Percentiles rank a stretch among this genome's conserved stretches.
Conservation (phyloP, 371 early-diverging fungal species). For the Apophysomyces elegans region DNA sequence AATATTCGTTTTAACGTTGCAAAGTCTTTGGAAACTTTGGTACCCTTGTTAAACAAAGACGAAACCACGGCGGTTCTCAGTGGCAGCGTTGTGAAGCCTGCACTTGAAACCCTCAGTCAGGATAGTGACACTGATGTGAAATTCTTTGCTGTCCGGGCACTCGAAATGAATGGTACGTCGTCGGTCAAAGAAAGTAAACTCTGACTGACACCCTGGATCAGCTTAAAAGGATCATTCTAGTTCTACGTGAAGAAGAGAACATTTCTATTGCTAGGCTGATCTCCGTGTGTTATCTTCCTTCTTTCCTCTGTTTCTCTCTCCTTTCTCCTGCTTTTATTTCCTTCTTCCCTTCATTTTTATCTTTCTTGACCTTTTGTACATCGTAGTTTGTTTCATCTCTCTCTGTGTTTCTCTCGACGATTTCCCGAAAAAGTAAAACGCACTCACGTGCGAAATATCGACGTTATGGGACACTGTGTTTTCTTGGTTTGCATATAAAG, state of each 20-base stretch:
- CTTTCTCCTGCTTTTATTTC: neutral
- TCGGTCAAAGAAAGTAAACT: conserved; percentile 9
- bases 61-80: conserved; percentile 62
- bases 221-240: neutral
- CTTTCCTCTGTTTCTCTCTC: neutral
- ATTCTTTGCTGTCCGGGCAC: conserved; percentile 86
- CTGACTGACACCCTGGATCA: conserved; percentile 9
- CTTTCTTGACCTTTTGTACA: conserved; percentile 6
- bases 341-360: neutral
- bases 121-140: conserved; percentile 93
- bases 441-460: neutral
- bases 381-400: conserved; percentile 3
- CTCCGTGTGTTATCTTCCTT: neutral
- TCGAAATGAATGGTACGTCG: conserved; percentile 35
- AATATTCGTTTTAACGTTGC: conserved; percentile 99
- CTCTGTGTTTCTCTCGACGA: neutral
- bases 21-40: conserved; percentile 87
- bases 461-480: neutral
- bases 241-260: neutral
- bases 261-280: neutral
- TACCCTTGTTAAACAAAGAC: conserved; percentile 73
- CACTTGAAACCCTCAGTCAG: conserved; percentile 79
- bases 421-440: conserved; percentile 11
- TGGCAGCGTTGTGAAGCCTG: conserved; percentile 74
- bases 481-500: neutral